phyloP scores from a whole-genome alignment of 139 green algal genomes.

The Raphidocelis subcapitata region DNA sequence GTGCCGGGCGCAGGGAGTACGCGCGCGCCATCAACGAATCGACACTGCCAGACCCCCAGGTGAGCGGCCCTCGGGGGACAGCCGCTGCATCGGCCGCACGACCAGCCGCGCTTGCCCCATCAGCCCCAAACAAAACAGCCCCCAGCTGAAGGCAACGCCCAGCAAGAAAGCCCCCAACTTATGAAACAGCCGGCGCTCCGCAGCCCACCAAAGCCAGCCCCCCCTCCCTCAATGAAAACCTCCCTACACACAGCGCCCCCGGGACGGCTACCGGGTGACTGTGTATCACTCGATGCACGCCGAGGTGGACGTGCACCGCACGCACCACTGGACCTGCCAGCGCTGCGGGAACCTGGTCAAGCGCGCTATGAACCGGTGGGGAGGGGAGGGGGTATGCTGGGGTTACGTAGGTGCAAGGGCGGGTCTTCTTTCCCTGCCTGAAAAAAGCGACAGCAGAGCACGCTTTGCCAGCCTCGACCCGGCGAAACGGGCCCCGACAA shows the following conservation, averaged over 20 bases:
- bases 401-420: not conserved
- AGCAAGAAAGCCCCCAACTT: not conserved
- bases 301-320: conserved; percentile 62
- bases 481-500: not conserved
- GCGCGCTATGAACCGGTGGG: conserved; percentile 59
- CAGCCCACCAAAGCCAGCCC: not conserved
- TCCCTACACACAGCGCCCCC: conserved; percentile 52
- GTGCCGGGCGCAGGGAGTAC: not conserved
- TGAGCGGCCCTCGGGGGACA: not conserved
- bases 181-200: not conserved
- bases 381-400: conserved; percentile 63
- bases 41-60: conserved; percentile 37
- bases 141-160: not conserved
- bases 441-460: not conserved
- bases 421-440: not conserved
- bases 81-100: not conserved
- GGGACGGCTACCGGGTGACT: conserved; percentile 68
- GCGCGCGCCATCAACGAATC: conserved; percentile 65
- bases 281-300: conserved; percentile 63
- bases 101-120: too few species aligned
- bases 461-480: not conserved
- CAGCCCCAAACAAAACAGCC: not conserved
- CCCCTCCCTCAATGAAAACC: not conserved
- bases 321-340: conserved; percentile 41
- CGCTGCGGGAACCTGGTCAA: conserved; percentile 49